phyloP scores from a whole-genome alignment of 2,329 filamentous ascomycete species.

The Blastomyces emzantsi region DNA sequence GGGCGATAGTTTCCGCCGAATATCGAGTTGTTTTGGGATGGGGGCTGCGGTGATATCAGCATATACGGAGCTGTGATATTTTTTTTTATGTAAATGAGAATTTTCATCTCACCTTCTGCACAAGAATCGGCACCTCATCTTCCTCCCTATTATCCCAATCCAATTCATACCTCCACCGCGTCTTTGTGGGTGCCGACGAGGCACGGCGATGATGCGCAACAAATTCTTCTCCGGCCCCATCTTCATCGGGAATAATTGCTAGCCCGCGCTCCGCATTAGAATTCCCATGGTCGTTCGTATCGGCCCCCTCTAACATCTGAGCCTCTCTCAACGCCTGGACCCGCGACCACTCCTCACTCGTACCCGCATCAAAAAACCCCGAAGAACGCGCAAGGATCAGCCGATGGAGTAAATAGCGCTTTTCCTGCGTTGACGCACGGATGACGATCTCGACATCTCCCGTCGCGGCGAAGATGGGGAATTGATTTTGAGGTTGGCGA shows the following conservation, averaged over 20 bases:
- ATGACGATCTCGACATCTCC: conserved; percentile 90
- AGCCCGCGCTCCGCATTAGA: conserved; percentile 36
- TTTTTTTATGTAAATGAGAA: background rate
- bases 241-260: conserved; percentile 29
- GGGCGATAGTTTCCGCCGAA: conserved; percentile 43
- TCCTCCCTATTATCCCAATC: conserved; percentile 61
- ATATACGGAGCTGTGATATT: background rate
- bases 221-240: conserved; percentile 23
- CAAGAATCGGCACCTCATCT: conserved; percentile 76
- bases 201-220: conserved; percentile 32
- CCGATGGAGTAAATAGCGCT: conserved; percentile 77
- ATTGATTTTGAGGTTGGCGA: conserved; percentile 74
- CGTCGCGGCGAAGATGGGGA: conserved; percentile 79
- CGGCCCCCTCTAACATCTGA: conserved; percentile 18
- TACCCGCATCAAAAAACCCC: conserved; percentile 85
- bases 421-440: conserved; percentile 57
- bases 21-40: conserved; percentile 40
- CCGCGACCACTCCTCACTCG: conserved; percentile 65
- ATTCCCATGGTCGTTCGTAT: conserved; percentile 44
- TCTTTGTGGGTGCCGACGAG: conserved; percentile 41
- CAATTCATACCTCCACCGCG: conserved; percentile 78
- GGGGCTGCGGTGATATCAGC: conserved; percentile 11
- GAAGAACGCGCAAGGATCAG: conserved; percentile 84
- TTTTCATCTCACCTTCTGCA: conserved; percentile 58
- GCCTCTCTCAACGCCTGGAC: conserved; percentile 22